A percentile compares a stretch with the other conserved stretches of the same genome.
These are phyloP conservation scores for Drechslerella coelobrocha DNA, from an alignment of 2,329 filamentous ascomycete species.

Conservation along the genomic window DNA sequence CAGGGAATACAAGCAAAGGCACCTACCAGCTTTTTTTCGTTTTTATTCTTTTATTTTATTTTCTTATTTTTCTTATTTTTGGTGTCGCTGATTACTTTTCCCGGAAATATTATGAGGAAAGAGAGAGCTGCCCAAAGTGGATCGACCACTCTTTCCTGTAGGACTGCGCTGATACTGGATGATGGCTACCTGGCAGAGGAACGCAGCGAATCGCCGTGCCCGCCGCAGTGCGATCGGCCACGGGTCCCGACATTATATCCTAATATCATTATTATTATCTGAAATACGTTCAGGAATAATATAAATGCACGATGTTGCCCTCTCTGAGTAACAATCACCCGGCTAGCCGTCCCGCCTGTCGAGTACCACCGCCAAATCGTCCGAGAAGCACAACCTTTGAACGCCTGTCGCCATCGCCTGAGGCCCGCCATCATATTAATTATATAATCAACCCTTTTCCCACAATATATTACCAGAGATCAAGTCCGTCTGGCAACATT, in stretches of 20 bases:
- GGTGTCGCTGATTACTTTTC: too few relatives aligned
- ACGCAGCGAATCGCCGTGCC: neutral
- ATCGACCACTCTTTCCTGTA: neutral
- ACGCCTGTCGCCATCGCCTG: constrained; percentile 10
- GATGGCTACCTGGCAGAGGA: neutral
- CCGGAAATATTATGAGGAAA: too few relatives aligned
- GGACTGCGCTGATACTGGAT: neutral
- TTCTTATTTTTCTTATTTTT: too few relatives aligned
- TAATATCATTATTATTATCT: neutral
- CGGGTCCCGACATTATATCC: neutral
- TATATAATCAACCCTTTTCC: constrained; percentile 14
- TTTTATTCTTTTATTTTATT: too few relatives aligned
- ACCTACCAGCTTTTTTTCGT: too few relatives aligned
- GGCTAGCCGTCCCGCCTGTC: constrained; percentile 2
- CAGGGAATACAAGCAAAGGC: too few relatives aligned
- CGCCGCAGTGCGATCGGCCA: neutral
- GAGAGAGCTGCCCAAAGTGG: too few relatives aligned
- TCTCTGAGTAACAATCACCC: neutral
- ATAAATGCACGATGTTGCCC: constrained; percentile 17
- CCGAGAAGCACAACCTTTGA: constrained; percentile 5
- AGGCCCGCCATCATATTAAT: constrained; percentile 12
- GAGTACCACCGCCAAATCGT: neutral
- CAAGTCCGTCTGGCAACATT: neutral
- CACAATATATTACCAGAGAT: constrained; percentile 5
- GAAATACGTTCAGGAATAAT: neutral